phyloP scores from a whole-genome alignment of 1,139 yeast species.

The Magnusiomyces fungicola region DNA sequence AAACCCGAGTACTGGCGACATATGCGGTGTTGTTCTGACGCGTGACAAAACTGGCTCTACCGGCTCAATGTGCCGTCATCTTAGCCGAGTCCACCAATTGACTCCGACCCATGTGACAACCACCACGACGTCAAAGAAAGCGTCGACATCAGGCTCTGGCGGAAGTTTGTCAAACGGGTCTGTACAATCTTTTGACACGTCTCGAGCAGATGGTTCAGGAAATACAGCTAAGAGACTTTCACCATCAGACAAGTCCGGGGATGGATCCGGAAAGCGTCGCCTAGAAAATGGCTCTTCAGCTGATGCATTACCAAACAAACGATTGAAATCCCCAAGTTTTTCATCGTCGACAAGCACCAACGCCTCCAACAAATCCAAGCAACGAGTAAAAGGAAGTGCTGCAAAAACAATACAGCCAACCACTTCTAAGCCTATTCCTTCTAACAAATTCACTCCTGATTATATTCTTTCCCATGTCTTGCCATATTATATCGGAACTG shows the following conservation, averaged over 20 bases:
- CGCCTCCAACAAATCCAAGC: background rate
- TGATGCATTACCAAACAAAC: background rate
- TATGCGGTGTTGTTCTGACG: conserved; percentile 15
- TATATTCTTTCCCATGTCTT: conserved; percentile 2
- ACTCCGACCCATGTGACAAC: conserved; percentile 3
- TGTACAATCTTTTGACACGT: too few species aligned
- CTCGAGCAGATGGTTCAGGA: too few species aligned
- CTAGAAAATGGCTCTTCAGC: too few species aligned
- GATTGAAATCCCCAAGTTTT: background rate
- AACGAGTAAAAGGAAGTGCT: background rate
- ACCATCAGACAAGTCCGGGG: too few species aligned
- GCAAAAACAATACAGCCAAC: background rate
- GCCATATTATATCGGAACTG: conserved; percentile 5
- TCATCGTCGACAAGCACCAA: background rate
- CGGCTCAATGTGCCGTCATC: conserved; percentile 17
- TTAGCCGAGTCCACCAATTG: conserved; percentile 14
- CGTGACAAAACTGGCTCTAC: conserved; percentile 17
- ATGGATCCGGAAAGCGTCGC: too few species aligned
- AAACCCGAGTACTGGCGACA: conserved; percentile 3
- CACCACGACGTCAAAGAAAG: conserved; percentile 2
- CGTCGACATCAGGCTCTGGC: too few species aligned
- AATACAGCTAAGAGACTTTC: too few species aligned
- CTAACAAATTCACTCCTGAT: background rate
- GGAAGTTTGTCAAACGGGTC: too few species aligned
- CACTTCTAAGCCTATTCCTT: background rate